phyloP scores from a whole-genome alignment of 345 rosid species.

The Ceriops decandra region DNA sequence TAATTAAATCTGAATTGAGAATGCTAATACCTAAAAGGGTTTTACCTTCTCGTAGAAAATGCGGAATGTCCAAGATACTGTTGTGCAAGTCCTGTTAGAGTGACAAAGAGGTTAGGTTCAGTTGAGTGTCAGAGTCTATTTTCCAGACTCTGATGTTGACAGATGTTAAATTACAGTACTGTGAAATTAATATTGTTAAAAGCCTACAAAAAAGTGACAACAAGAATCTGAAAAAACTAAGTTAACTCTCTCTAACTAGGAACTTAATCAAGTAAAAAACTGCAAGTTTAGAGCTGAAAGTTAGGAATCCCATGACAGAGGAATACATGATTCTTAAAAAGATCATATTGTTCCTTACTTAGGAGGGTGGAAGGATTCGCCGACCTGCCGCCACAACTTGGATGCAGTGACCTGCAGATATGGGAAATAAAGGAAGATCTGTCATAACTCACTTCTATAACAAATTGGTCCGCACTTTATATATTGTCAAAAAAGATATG shows the following conservation, averaged over 20 bases:
- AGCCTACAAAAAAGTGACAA: neutral
- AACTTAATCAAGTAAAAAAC: slow-evolving; percentile 1
- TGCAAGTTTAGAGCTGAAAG: neutral
- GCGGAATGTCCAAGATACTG: slow-evolving; percentile 92
- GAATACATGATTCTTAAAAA: slow-evolving; percentile 1
- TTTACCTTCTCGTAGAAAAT: slow-evolving; percentile 84
- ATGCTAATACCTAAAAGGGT: slow-evolving; percentile 12
- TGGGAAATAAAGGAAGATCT: slow-evolving; percentile 14
- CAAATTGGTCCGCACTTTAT: neutral
- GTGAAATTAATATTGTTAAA: neutral
- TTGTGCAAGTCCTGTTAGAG: slow-evolving; percentile 79
- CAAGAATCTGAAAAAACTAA: neutral
- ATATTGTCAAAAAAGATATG: neutral
- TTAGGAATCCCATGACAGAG: neutral
- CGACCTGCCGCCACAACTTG: slow-evolving; percentile 84
- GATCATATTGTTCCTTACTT: slow-evolving; percentile 46
- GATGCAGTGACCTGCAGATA: slow-evolving; percentile 66
- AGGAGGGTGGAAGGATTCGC: slow-evolving; percentile 90
- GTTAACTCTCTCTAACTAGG: neutral
- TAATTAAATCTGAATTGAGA: slow-evolving; percentile 1
- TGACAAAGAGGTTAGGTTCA: slow-evolving; percentile 9
- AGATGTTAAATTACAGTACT: neutral
- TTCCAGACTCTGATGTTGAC: neutral
- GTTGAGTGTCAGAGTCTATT: neutral
- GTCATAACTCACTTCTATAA: slow-evolving; percentile 3